Evolutionary conservation across 441 rosid genomes (phyloP), one percentile per base, ranked within the genome.

Genomic region (Gossypium aridum): DNA sequence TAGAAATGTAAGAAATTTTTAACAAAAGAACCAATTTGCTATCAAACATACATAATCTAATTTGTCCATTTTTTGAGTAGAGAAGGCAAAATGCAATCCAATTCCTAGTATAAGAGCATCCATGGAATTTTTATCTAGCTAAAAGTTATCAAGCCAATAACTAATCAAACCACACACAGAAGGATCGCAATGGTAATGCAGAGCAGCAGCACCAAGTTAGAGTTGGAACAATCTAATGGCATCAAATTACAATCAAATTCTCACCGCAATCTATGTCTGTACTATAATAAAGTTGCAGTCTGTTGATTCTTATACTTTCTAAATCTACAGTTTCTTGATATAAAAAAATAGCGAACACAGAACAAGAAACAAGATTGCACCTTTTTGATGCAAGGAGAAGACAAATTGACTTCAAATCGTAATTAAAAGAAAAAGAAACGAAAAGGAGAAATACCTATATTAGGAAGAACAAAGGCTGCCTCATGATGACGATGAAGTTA

Each of bases 401-500:
- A 77, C 69, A 78, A 67, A 39, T 76, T 59, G 76, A 73, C 60
- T 49, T 49, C 5, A 3, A 13, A 10, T 14, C 5, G 16, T 14
- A 49, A 49, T 47, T 10, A 47, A 47, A 47, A 10, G 16, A 47
- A 14, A 9, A 14, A 47, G 72, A 72, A 47, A 77, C 13, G 74
- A 49, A 64, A 67, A 63, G 76, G 64, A 72, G 75, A 76, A 71
- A 70, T 82, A 85, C 84, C 80, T 82, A 85, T 83, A 79, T 62
- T 82, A 63, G 65, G 76, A 73, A 73, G 80, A 78, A 63, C 39
- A 61, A 74, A 53, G 71, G 64, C 60, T 39, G 62, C 63, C 66
- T 87, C 79, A 86, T 67, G 75, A 87, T 22, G 88, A 82, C 57
- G 84, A 80, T 37, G 87, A 86, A 71, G 84, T 79, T 53, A 86